Evolutionary conservation across 495 filamentous ascomycete species (phyloP).

Genomic region (Penicillium chermesinum): DNA sequence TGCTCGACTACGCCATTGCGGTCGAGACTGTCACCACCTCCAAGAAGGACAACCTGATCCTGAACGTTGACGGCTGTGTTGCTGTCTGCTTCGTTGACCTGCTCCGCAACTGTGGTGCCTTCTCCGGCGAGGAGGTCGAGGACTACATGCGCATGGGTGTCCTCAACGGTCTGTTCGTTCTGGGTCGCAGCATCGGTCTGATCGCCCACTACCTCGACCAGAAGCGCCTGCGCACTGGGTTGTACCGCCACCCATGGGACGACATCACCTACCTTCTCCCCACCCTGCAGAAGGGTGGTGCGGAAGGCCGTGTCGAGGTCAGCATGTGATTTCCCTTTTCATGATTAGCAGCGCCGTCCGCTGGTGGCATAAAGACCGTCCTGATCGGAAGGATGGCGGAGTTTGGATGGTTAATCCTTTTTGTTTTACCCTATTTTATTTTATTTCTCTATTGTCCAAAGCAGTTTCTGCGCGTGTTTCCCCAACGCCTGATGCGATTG

Average conservation of each 20-base stretch:
- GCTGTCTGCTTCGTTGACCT: conserved; percentile 98
- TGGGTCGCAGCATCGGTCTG: conserved; percentile 92
- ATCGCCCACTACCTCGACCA: conserved; percentile 99
- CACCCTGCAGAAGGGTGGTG: conserved; percentile 67
- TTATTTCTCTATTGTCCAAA: conserved; percentile 7
- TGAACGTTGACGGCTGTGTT: conserved; percentile 97
- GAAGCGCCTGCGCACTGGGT: conserved; percentile 94
- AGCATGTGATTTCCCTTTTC: conserved; percentile 53
- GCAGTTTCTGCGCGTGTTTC: conserved; percentile 25
- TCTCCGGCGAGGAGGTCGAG: conserved; percentile 56
- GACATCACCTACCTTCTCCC: conserved; percentile 96
- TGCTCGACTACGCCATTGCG: conserved; percentile 96
- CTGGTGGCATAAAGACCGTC: conserved; percentile 36
- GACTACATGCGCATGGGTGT: conserved; percentile 81
- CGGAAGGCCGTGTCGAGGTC: conserved; percentile 90
- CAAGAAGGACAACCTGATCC: conserved; percentile 99
- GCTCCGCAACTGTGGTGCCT: conserved; percentile 95
- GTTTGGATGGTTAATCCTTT: conserved; percentile 43
- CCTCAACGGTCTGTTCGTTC: conserved; percentile 97
- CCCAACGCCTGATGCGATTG: conserved; percentile 1
- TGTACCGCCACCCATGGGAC: conserved; percentile 98
- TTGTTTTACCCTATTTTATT: conserved; percentile 22
- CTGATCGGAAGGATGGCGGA: conserved; percentile 33
- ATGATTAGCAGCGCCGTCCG: conserved; percentile 31
- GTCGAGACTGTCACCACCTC: conserved; percentile 97